phyloP scores from a whole-genome alignment of 179 eudicot genomes.

The Camellia oleifera region DNA sequence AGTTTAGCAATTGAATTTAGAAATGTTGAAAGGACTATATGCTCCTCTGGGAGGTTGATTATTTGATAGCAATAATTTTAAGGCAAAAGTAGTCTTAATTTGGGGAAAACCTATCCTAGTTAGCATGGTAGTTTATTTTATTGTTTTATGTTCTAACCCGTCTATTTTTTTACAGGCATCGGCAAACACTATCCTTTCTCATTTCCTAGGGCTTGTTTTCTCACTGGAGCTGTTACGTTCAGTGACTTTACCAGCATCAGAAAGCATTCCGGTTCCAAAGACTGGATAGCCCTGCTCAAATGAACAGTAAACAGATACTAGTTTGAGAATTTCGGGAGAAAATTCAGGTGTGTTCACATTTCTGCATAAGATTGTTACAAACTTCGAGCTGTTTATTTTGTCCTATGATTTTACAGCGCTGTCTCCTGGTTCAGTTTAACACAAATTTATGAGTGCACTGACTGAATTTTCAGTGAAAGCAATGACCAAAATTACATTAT shows the following conservation, averaged over 20 bases:
- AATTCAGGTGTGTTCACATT: background rate
- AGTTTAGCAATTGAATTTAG: no score
- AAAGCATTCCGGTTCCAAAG: constrained; percentile 48
- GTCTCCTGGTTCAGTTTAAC: background rate
- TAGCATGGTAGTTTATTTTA: background rate
- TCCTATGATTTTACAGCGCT: background rate
- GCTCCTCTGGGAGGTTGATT: no score
- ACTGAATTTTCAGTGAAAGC: background rate
- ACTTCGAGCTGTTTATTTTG: background rate
- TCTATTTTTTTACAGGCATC: constrained; percentile 65
- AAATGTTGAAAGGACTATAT: no score
- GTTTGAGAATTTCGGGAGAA: background rate
- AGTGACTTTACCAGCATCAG: constrained; percentile 65
- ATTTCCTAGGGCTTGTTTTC: constrained; percentile 79
- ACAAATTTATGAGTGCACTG: background rate
- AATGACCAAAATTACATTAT: background rate
- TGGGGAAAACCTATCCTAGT: background rate
- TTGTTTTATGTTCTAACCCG: background rate
- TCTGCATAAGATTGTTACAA: background rate
- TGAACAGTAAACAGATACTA: background rate
- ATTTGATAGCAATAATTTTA: no score
- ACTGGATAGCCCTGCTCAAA: constrained; percentile 25
- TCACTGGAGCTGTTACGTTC: constrained; percentile 88
- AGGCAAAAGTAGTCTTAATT: background rate
- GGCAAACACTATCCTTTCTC: constrained; percentile 87